Evolutionary conservation across 2,329 filamentous ascomycete genomes (phyloP).

Genomic region (Penicillium concentricum): DNA sequence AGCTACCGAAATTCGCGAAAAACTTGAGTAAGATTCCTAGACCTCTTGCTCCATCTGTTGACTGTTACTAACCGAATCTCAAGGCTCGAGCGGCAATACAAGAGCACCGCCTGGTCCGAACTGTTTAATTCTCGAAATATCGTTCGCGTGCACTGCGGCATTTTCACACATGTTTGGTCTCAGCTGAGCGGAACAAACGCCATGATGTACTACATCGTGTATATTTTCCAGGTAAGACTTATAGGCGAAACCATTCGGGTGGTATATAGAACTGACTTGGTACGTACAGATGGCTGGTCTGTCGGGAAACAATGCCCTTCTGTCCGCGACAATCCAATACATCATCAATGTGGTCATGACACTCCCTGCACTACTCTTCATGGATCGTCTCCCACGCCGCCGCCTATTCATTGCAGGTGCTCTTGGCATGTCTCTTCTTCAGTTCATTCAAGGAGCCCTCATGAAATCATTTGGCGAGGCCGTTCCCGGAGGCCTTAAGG

Average conservation of each 20-base stretch:
- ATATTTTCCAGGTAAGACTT: slow-evolving; percentile 30
- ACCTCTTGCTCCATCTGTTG: background rate
- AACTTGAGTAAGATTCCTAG: slow-evolving; percentile 15
- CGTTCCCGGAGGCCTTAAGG: slow-evolving; percentile 25
- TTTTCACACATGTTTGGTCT: slow-evolving; percentile 60
- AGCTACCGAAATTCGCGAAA: slow-evolving; percentile 52
- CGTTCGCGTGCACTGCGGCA: slow-evolving; percentile 58
- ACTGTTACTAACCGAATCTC: slow-evolving; percentile 39
- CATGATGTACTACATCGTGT: slow-evolving; percentile 49
- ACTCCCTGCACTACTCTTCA: slow-evolving; percentile 59
- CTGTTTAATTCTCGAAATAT: slow-evolving; percentile 54
- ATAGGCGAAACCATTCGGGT: background rate
- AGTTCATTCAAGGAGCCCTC: slow-evolving; percentile 34
- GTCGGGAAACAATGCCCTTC: slow-evolving; percentile 56
- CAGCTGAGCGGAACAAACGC: slow-evolving; percentile 62
- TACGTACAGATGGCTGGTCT: slow-evolving; percentile 52
- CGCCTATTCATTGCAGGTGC: slow-evolving; percentile 58
- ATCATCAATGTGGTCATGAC: slow-evolving; percentile 63
- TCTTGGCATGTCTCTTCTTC: slow-evolving; percentile 54
- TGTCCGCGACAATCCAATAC: slow-evolving; percentile 63
- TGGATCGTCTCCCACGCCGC: slow-evolving; percentile 60
- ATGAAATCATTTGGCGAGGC: slow-evolving; percentile 28
- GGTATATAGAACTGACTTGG: background rate
- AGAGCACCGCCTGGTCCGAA: slow-evolving; percentile 50
- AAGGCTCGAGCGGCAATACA: slow-evolving; percentile 58